phyloP scores from a whole-genome alignment of 805 yeast species.

The Candida succiphila region DNA sequence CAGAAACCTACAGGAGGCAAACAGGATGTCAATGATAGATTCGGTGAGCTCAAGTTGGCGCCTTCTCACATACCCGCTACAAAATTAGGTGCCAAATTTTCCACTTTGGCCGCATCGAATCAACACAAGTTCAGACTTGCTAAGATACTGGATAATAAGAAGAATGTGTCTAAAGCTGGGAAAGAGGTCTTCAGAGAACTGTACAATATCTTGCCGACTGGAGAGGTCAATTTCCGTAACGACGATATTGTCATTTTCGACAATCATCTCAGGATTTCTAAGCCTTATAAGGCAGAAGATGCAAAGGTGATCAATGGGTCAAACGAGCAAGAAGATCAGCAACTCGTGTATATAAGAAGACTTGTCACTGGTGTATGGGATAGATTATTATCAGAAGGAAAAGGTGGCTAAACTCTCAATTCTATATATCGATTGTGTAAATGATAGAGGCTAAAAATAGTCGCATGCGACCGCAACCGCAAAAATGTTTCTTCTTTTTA shows the following conservation, averaged over 20 bases:
- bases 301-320: constrained; percentile 14
- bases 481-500: too few relatives aligned
- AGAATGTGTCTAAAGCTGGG: constrained; percentile 17
- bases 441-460: too few relatives aligned
- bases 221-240: constrained; percentile 23
- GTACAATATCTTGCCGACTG: constrained; percentile 19
- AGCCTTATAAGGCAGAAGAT: constrained; percentile 28
- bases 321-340: constrained; percentile 16
- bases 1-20: background rate
- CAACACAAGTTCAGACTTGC: constrained; percentile 10
- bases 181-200: constrained; percentile 14
- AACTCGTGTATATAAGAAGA: constrained; percentile 27
- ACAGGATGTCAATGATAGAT: constrained; percentile 12
- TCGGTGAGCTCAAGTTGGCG: constrained; percentile 7
- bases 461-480: too few relatives aligned
- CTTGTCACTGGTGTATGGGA: constrained; percentile 42
- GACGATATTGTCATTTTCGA: constrained; percentile 27
- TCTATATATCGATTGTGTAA: too few relatives aligned
- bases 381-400: constrained; percentile 31
- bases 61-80: constrained; percentile 7
- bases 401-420: constrained; percentile 41
- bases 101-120: background rate
- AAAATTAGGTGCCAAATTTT: background rate
- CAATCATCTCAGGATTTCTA: constrained; percentile 25
- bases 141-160: constrained; percentile 9